Evolutionary conservation across 2,329 filamentous ascomycete genomes (phyloP), one percentile per base, ranked within the genome.

Genomic region (Fusarium sulawesiense): DNA sequence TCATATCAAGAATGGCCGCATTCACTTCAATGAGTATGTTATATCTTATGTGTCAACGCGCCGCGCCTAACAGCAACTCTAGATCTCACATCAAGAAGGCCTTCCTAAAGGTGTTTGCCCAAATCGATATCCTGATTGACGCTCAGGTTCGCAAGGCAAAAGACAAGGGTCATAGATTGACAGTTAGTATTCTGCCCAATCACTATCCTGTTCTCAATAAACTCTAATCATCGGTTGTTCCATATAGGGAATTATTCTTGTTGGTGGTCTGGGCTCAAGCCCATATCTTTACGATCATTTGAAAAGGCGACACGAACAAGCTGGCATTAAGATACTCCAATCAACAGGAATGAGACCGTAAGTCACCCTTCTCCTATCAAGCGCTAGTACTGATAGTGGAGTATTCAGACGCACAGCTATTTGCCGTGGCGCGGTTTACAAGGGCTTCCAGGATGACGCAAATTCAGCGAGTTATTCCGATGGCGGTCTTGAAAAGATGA

Each of bases 401-500:
- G 2, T 8, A 2, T n/a, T 11, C 16, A 57, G 55, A 8, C 55
- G 55, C 20, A 57, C 55, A 2, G 55, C 55, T 6, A 57, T 57
- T 13, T 57, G 55, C 21, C 55, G 55, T 0, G 46, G 55, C 4
- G 55, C 55, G 7, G 46, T 57, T 8, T 57, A 57, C 5, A 57
- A 57, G 4, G 55, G 55, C 7, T 56, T 56, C 2, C 51, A 56
- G 2, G 41, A 56, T 34, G 20, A 29, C n/a, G 53, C 21, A 9
- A 29, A 41, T 27, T 27, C 29, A 18, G 53, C 20, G 2, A 20
- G 11, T 13, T 14, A 47, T 18, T 9, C 3, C 10, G 2, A 44
- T n/a, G 29, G 53, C 6, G 1, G 21, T 7, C 16, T 7, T 37
- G 29, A 47, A 1, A n/a, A 21, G 1, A 34, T 47, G 12, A 1